phyloP scores from a whole-genome alignment of 2,329 filamentous ascomycete species.

The Penicillium rolfsii region DNA sequence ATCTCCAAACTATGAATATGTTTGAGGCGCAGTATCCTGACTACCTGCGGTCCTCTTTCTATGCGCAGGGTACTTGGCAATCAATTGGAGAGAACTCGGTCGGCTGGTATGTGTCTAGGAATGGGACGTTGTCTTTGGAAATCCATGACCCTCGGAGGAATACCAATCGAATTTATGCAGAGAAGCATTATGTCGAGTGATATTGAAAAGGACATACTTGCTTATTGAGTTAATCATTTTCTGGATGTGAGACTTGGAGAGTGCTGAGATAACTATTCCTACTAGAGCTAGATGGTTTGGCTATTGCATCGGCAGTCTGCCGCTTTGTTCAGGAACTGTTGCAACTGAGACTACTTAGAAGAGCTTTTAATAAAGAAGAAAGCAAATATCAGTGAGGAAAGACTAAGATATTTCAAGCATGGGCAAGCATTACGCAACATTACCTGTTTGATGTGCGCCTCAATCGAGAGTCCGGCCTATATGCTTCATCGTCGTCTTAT shows the following conservation, averaged over 20 bases:
- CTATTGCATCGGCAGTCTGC: background rate
- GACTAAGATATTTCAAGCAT: background rate
- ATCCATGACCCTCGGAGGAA: background rate
- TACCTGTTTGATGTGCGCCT: too few relatives aligned
- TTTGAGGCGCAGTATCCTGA: background rate
- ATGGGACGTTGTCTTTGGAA: background rate
- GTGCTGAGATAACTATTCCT: background rate
- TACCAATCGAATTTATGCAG: background rate
- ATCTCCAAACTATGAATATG: background rate
- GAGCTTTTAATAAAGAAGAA: background rate
- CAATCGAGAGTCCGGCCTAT: too few relatives aligned
- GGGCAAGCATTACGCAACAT: too few relatives aligned
- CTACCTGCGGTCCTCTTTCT: background rate
- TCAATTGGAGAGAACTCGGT: background rate
- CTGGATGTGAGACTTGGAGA: background rate
- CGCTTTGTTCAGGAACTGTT: background rate
- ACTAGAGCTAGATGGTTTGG: background rate
- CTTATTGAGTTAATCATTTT: background rate
- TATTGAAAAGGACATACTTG: background rate
- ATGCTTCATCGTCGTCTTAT: too few relatives aligned
- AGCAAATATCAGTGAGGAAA: background rate
- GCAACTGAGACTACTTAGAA: background rate
- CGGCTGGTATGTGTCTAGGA: background rate
- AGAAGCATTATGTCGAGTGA: constrained; percentile 1
- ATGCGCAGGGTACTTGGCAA: constrained; percentile 1